phyloP scores from a whole-genome alignment of 139 green algal species.

The Dunaliella primolecta region DNA sequence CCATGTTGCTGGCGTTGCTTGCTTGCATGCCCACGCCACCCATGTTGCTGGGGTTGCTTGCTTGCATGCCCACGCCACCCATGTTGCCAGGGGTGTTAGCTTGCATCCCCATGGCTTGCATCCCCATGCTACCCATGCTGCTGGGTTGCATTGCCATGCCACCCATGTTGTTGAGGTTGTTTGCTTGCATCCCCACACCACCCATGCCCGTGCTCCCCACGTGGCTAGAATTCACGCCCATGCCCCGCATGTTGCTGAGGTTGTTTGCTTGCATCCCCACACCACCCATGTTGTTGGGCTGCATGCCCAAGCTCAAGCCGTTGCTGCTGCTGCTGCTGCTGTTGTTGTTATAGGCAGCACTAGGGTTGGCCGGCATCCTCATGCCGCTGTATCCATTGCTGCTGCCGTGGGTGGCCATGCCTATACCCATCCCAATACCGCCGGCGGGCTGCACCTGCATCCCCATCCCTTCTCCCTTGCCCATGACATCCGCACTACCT shows the following conservation, averaged over 20 bases:
- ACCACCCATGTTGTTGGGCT: not conserved
- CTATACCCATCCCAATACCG: too few relatives aligned
- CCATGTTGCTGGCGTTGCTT: too few relatives aligned
- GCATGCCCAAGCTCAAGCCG: not conserved
- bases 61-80: not conserved
- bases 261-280: not conserved
- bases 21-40: too few relatives aligned
- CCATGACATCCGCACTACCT: too few relatives aligned
- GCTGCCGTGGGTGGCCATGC: too few relatives aligned
- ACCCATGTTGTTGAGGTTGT: not conserved
- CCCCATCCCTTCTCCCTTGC: too few relatives aligned
- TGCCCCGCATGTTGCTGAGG: not conserved
- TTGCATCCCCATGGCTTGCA: not conserved
- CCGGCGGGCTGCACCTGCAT: too few relatives aligned
- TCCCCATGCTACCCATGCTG: not conserved
- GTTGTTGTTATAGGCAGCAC: not conserved
- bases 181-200: not conserved
- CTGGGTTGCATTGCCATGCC: not conserved
- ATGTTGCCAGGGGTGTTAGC: not conserved
- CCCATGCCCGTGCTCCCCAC: not conserved
- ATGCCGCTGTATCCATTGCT: not conserved
- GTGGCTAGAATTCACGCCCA: not conserved
- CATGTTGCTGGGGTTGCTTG: not conserved
- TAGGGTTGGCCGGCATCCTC: not conserved
- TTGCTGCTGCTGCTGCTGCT: not conserved